Percentiles rank a stretch among this genome's conserved stretches.
Evolutionary conservation across 768 basidiomycete genomes (phyloP).

Genomic region (Auricularia auricula-judae): DNA sequence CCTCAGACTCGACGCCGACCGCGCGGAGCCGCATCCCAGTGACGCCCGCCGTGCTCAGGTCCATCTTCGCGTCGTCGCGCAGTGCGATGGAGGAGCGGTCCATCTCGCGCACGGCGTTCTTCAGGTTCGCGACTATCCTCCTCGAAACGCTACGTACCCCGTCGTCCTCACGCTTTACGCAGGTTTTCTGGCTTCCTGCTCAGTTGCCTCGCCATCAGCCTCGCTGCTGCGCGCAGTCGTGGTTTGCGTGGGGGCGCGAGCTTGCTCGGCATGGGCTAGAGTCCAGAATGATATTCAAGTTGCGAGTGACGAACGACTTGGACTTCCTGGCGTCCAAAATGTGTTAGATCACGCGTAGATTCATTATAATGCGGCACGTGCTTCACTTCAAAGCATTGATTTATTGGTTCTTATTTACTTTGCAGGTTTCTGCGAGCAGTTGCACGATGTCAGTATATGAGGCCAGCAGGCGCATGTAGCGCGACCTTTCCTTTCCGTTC

Average conservation of each 20-base stretch:
- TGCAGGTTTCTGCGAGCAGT: too few species aligned
- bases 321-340: neutral
- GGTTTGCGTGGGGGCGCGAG: conserved; percentile 18
- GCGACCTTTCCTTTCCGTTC: too few species aligned
- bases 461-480: too few species aligned
- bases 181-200: conserved; percentile 78
- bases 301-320: neutral
- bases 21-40: conserved; percentile 44
- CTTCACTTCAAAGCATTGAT: neutral
- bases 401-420: neutral
- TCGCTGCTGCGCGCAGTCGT: conserved; percentile 60
- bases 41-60: conserved; percentile 68
- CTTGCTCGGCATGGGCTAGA: neutral
- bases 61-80: conserved; percentile 80
- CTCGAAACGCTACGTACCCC: neutral
- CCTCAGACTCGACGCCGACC: neutral
- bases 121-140: conserved; percentile 39
- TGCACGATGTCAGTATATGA: too few species aligned
- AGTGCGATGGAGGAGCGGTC: conserved; percentile 73
- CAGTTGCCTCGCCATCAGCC: conserved; percentile 70
- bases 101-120: conserved; percentile 78
- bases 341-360: neutral
- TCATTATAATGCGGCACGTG: neutral
- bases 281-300: too few species aligned
- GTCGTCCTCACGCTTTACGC: neutral